Conservation (phyloP, 441 rosid species). For the Metrosideros polymorpha region DNA sequence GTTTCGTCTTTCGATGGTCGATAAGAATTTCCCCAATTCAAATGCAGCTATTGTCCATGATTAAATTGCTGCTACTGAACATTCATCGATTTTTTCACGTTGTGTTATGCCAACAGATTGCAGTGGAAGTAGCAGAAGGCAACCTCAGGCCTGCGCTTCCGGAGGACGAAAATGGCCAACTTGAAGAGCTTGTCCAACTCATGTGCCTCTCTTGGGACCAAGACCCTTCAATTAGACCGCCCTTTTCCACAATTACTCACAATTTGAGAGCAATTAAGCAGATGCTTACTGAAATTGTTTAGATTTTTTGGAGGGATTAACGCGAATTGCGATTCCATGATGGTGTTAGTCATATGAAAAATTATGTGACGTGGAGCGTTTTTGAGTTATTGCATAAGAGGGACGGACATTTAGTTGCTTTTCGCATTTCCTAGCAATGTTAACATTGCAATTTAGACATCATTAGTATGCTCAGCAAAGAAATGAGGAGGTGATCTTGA, state of each 20-base stretch:
- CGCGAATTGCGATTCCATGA: neutral
- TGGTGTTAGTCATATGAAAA: neutral
- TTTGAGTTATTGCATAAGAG: neutral
- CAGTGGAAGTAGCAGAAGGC: conserved; percentile 44
- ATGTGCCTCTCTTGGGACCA: conserved; percentile 30
- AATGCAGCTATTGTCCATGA: neutral
- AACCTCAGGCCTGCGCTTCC: conserved; percentile 34
- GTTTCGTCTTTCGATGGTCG: neutral
- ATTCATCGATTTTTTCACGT: neutral
- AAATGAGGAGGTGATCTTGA: neutral
- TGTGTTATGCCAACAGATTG: conserved; percentile 21
- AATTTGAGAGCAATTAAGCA: conserved; percentile 10
- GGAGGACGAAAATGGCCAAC: conserved; percentile 11
- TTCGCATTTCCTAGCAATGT: neutral
- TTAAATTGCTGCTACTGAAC: neutral
- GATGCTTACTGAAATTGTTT: neutral
- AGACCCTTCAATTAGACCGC: conserved; percentile 31
- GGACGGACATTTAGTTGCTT: neutral
- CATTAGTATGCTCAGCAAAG: neutral
- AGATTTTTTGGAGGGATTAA: neutral
- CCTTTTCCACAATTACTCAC: conserved; percentile 26
- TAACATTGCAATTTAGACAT: neutral
- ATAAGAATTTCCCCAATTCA: neutral
- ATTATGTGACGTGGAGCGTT: neutral
- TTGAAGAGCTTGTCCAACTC: conserved; percentile 19